phyloP scores from a whole-genome alignment of 257 asterid genomes.

The Solanum clarkiae region DNA sequence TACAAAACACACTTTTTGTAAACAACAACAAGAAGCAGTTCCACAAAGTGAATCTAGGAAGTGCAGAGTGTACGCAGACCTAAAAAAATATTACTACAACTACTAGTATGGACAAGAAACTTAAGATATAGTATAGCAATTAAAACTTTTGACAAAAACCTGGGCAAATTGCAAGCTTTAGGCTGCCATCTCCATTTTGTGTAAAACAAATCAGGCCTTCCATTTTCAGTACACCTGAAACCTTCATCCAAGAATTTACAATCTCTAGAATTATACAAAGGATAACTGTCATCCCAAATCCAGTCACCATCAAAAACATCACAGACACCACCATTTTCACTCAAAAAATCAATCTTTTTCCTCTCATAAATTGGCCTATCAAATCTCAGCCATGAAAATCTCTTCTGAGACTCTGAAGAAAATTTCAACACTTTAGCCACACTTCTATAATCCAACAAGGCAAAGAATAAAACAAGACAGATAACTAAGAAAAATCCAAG shows the following conservation, averaged over 20 bases:
- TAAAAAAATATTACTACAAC: background rate
- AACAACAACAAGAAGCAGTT: background rate
- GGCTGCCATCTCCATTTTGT: slow-evolving; percentile 99
- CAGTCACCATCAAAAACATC: slow-evolving; percentile 91
- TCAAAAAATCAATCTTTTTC: slow-evolving; percentile 48
- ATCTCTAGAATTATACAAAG: slow-evolving; percentile 60
- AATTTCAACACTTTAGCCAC: slow-evolving; percentile 40
- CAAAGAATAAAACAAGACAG: slow-evolving; percentile 48
- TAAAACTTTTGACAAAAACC: slow-evolving; percentile 16
- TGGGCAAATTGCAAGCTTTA: slow-evolving; percentile 76
- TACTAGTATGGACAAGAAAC: background rate
- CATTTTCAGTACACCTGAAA: slow-evolving; percentile 81
- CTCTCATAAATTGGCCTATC: slow-evolving; percentile 16
- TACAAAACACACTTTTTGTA: background rate
- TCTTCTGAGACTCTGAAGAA: slow-evolving; percentile 43
- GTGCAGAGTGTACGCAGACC: background rate
- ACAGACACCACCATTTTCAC: slow-evolving; percentile 44
- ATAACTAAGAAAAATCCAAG: slow-evolving; percentile 48
- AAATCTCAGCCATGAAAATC: slow-evolving; percentile 44
- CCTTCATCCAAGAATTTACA: slow-evolving; percentile 85
- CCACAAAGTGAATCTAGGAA: background rate
- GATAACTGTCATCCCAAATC: slow-evolving; percentile 93
- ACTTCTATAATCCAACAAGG: slow-evolving; percentile 47
- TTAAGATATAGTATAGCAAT: no score
- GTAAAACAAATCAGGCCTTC: slow-evolving; percentile 85